These are phyloP conservation scores for Alopecurus myosuroides DNA, from an alignment of 176 grass and related monocot genomes.

Conservation along the genomic window DNA sequence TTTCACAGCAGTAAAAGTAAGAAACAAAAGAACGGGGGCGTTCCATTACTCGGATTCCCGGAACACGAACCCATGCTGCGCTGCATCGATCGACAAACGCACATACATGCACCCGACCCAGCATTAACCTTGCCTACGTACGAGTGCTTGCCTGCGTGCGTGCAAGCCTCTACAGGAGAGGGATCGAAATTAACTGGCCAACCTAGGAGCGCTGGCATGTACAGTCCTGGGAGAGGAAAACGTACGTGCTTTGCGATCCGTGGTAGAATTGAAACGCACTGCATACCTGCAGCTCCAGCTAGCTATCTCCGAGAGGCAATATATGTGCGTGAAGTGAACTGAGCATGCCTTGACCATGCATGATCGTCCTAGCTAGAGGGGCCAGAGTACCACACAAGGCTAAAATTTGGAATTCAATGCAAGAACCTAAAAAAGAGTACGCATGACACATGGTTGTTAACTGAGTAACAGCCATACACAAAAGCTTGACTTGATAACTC, in stretches of 20 bases:
- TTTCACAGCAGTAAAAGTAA: not conserved
- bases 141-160: not conserved
- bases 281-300: not conserved
- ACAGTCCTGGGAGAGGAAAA: not conserved
- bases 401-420: too few species aligned
- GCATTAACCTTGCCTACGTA: not conserved
- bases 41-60: not conserved
- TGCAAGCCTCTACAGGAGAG: not conserved
- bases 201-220: not conserved
- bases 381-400: not conserved
- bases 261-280: not conserved
- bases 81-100: constrained; percentile 15
- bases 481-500: too few species aligned
- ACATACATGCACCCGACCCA: not conserved
- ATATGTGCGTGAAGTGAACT: not conserved
- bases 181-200: not conserved
- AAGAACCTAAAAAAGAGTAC: too few species aligned
- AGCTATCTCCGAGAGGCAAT: not conserved
- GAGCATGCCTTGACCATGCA: not conserved
- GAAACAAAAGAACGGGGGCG: not conserved
- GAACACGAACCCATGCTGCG: constrained; percentile 4
- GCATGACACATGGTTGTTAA: too few species aligned
- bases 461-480: too few species aligned
- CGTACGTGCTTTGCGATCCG: not conserved
- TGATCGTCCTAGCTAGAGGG: not conserved